Percentiles rank a stretch among this genome's conserved stretches.
Conservation (phyloP, 1,139 yeast genomes). For the Nakaseomyces sp. region DNA sequence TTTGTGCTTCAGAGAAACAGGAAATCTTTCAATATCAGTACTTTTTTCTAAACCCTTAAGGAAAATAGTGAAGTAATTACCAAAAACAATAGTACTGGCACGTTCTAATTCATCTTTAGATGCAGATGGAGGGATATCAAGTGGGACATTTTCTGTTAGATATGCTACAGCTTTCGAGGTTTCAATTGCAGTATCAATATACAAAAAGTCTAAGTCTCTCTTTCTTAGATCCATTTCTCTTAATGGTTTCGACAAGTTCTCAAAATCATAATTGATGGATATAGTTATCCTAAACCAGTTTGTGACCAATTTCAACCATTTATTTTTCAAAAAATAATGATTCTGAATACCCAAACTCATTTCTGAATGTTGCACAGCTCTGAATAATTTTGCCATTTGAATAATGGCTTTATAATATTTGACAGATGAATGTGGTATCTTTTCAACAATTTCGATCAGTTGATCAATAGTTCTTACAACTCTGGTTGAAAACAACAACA, state of each 20-base stretch:
- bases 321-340: conserved; percentile 50
- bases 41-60: conserved; percentile 63
- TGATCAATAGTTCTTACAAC: conserved; percentile 33
- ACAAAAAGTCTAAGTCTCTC: conserved; percentile 46
- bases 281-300: conserved; percentile 61
- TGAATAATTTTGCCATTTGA: conserved; percentile 48
- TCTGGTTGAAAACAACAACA: conserved; percentile 35
- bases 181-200: conserved; percentile 58
- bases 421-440: conserved; percentile 29
- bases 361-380: conserved; percentile 41
- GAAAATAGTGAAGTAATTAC: conserved; percentile 62
- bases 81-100: conserved; percentile 58
- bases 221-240: conserved; percentile 28
- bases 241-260: conserved; percentile 27
- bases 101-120: conserved; percentile 47
- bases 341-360: conserved; percentile 42
- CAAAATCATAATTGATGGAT: conserved; percentile 30
- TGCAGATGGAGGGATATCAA: conserved; percentile 56
- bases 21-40: conserved; percentile 31
- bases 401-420: conserved; percentile 45
- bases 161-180: conserved; percentile 49
- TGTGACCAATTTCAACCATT: conserved; percentile 48
- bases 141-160: conserved; percentile 45
- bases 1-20: conserved; percentile 41
- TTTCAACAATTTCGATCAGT: conserved; percentile 33